Percentiles rank a stretch among this genome's conserved stretches.
Evolutionary conservation across 768 basidiomycete species (phyloP).

Genomic region (Boletus pseudo-olivaceus): DNA sequence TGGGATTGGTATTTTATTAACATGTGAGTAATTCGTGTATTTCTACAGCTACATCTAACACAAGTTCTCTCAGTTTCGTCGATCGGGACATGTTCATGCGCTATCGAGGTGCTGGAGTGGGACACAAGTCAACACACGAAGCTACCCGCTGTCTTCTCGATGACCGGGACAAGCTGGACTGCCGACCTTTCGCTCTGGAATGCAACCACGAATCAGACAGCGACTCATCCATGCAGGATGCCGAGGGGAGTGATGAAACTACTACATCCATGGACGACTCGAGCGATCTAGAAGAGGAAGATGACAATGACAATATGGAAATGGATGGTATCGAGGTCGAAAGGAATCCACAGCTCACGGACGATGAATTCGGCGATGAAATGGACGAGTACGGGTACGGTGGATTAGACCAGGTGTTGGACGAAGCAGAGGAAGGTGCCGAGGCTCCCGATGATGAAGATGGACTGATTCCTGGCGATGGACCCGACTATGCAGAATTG

Average conservation of each 20-base stretch:
- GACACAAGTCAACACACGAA: neutral
- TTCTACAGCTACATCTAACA: too few species aligned
- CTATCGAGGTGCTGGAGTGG: neutral
- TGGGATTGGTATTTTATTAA: slow-evolving; percentile 34
- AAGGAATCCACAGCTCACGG: too few species aligned
- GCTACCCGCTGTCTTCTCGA: neutral
- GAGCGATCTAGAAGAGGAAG: neutral
- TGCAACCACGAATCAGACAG: neutral
- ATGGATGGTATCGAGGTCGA: too few species aligned
- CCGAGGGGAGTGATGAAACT: neutral
- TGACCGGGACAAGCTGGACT: neutral
- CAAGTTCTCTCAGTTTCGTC: neutral
- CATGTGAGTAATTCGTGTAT: slow-evolving; percentile 23
- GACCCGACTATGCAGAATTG: neutral
- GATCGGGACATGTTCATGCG: neutral
- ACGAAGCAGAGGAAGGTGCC: neutral
- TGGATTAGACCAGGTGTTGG: neutral
- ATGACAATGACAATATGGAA: neutral
- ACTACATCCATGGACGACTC: neutral
- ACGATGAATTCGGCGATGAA: neutral
- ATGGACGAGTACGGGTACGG: neutral
- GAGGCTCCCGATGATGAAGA: neutral
- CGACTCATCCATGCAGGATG: neutral
- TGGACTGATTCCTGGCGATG: too few species aligned
- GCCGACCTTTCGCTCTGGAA: neutral